Conservation (phyloP, 75 land plant species). For the Cunninghamia lanceolata region DNA sequence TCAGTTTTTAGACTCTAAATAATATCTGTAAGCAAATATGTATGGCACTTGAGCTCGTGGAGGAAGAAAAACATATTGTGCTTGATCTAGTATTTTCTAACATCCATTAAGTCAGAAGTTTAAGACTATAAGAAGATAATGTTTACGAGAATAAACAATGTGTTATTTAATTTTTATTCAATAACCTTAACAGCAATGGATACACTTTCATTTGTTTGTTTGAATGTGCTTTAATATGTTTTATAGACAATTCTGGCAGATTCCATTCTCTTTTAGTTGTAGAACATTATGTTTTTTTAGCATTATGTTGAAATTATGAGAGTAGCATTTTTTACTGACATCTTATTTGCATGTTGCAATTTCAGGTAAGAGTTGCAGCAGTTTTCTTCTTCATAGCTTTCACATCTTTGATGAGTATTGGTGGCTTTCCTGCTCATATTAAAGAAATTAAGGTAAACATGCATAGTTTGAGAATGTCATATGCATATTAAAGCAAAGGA, state of each 20-base stretch:
- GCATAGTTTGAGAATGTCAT: background rate
- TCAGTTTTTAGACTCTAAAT: background rate
- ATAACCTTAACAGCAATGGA: background rate
- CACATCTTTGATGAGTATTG: constrained; percentile 54
- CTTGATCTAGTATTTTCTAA: background rate
- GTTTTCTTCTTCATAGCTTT: constrained; percentile 65
- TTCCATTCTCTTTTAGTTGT: background rate
- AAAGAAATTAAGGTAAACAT: constrained; percentile 72
- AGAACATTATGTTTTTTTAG: background rate
- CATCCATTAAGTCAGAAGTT: background rate
- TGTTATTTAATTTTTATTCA: background rate
- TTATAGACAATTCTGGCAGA: background rate
- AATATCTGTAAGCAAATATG: background rate
- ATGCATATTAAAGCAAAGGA: background rate
- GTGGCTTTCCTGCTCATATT: constrained; percentile 70
- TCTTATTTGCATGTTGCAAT: background rate
- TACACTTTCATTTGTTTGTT: background rate
- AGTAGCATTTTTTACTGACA: background rate
- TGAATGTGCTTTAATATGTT: background rate
- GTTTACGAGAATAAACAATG: background rate
- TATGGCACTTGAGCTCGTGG: background rate
- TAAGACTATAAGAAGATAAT: background rate
- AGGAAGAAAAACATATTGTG: background rate
- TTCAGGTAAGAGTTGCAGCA: constrained; percentile 81
- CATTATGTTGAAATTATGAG: background rate